phyloP scores from a whole-genome alignment of 2,329 filamentous ascomycete genomes.

The Neofusicoccum ribis region DNA sequence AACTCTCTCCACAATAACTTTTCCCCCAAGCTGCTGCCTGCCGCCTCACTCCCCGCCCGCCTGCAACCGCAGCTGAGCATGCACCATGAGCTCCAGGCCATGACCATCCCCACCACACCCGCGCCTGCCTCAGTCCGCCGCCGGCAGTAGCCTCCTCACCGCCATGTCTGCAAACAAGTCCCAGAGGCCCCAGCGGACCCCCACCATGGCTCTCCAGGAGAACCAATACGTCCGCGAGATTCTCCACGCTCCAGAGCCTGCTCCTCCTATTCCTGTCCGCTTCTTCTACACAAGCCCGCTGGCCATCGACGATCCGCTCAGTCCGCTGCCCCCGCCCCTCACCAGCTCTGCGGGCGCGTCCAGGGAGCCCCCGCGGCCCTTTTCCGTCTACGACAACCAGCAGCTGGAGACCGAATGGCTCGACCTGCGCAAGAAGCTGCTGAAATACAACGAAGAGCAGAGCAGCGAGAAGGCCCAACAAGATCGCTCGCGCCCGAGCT shows the following conservation, averaged over 20 bases:
- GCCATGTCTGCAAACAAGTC: conserved; percentile 12
- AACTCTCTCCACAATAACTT: neutral
- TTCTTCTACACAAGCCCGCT: conserved; percentile 85
- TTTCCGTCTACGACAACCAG: conserved; percentile 75
- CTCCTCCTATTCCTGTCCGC: conserved; percentile 37
- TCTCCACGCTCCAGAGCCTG: conserved; percentile 39
- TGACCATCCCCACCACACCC: neutral
- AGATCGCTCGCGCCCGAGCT: conserved; percentile 3
- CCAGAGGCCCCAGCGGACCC: neutral
- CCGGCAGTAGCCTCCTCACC: neutral
- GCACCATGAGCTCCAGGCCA: conserved; percentile 6
- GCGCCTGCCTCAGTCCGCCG: neutral
- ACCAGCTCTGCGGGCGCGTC: conserved; percentile 48
- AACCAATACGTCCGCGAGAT: conserved; percentile 49
- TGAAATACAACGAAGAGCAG: conserved; percentile 42
- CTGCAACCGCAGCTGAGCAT: neutral
- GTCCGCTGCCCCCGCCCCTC: conserved; percentile 59
- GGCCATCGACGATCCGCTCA: conserved; percentile 86
- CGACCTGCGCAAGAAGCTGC: conserved; percentile 54
- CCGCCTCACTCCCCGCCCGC: neutral
- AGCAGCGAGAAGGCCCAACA: conserved; percentile 33
- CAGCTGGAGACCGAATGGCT: conserved; percentile 79
- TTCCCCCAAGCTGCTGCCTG: neutral
- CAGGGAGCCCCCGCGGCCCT: conserved; percentile 70
- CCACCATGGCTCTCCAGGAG: conserved; percentile 26